Conservation (phyloP, 306 rosid species). For the Cicer chorassanicum region DNA sequence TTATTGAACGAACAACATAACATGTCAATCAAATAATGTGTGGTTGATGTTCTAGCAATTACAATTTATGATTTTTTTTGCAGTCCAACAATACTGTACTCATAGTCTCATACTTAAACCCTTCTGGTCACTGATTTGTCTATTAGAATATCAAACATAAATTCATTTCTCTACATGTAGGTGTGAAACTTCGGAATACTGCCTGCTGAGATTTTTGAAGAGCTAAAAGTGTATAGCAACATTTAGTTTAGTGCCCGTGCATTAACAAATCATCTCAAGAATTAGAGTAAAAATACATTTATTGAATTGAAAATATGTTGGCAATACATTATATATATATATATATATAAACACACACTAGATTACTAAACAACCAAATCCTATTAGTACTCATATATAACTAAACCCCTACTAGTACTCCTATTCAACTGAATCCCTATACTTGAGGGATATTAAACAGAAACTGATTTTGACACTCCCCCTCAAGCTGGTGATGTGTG, state of each 20-base stretch:
- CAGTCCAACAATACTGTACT: conserved; percentile 20
- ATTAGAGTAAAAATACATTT: no score
- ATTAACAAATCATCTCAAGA: conserved; percentile 5
- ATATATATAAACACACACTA: no score
- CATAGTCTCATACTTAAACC: neutral
- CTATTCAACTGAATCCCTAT: no score
- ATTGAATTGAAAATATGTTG: no score
- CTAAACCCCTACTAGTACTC: no score
- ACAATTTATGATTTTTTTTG: conserved; percentile 5
- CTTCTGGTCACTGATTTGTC: conserved; percentile 15
- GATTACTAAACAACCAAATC: no score
- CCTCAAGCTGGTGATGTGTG: no score
- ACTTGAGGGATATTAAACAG: no score
- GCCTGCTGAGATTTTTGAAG: conserved; percentile 15
- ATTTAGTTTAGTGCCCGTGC: neutral
- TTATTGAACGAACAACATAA: conserved; percentile 1
- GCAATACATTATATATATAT: no score
- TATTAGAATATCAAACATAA: conserved; percentile 20
- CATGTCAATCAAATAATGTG: conserved; percentile 1
- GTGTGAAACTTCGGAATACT: conserved; percentile 29
- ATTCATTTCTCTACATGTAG: conserved; percentile 17
- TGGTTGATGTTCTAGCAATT: conserved; percentile 14
- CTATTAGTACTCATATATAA: no score
- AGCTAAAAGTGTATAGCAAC: conserved; percentile 1
- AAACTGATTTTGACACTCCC: no score